Conservation (phyloP, 352 stramenopile species). For the Pelagophyceae sp. region DNA sequence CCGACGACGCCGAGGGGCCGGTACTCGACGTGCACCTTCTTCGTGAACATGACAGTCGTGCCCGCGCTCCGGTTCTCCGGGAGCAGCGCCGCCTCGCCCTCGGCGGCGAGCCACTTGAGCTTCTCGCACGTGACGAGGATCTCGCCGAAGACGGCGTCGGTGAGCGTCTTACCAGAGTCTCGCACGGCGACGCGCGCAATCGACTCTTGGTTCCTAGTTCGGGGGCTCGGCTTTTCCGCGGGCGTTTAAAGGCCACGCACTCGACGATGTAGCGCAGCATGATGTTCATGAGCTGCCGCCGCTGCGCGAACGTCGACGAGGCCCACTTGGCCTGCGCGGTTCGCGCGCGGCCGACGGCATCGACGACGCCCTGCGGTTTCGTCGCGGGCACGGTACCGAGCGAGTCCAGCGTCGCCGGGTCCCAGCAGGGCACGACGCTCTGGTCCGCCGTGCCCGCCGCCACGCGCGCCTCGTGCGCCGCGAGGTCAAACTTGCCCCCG, state of each 20-base stretch:
- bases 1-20: conserved; percentile 67
- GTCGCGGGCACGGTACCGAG: conserved; percentile 60
- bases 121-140: conserved; percentile 77
- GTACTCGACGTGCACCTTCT: conserved; percentile 70
- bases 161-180: conserved; percentile 60
- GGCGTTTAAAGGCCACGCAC: conserved; percentile 64
- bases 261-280: conserved; percentile 66
- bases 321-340: conserved; percentile 62
- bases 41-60: conserved; percentile 64
- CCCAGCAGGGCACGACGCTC: conserved; percentile 39
- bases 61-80: conserved; percentile 47
- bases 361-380: conserved; percentile 48
- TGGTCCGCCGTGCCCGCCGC: neutral
- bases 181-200: conserved; percentile 19
- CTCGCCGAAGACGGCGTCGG: conserved; percentile 52
- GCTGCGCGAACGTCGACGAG: conserved; percentile 58
- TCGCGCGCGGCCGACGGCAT: conserved; percentile 46
- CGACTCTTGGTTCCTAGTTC: conserved; percentile 61
- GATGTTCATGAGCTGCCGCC: conserved; percentile 55
- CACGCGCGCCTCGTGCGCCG: neutral
- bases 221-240: conserved; percentile 48
- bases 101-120: conserved; percentile 56
- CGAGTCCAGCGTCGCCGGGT: conserved; percentile 48
- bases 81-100: conserved; percentile 60
- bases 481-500: neutral